phyloP scores from a whole-genome alignment of 805 yeast species.

The Lipomyces kockii region DNA sequence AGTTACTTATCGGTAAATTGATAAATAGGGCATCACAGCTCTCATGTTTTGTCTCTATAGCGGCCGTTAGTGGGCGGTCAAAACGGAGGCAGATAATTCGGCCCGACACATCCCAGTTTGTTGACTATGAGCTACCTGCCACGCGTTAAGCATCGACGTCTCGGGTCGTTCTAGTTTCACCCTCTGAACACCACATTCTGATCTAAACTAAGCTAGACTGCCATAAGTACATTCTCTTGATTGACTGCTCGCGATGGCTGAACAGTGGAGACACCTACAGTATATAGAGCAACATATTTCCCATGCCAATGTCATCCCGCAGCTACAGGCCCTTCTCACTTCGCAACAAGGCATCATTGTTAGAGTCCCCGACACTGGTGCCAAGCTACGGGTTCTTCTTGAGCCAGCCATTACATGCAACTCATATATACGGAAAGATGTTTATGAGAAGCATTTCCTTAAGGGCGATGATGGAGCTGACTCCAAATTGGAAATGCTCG shows the following conservation, averaged over 20 bases:
- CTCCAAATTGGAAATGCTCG: not conserved
- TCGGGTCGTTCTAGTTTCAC: too few species aligned
- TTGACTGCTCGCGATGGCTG: not conserved
- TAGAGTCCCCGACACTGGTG: conserved; percentile 11
- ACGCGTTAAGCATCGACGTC: too few species aligned
- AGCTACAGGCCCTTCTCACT: conserved; percentile 12
- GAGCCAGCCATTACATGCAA: conserved; percentile 22
- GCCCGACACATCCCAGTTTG: too few species aligned
- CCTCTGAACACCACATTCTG: not conserved
- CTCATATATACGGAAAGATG: conserved; percentile 14
- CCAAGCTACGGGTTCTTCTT: conserved; percentile 21
- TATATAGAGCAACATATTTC: not conserved
- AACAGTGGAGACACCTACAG: not conserved
- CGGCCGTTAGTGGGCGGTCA: too few species aligned
- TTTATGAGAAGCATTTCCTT: conserved; percentile 16
- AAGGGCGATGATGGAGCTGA: not conserved
- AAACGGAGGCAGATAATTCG: too few species aligned
- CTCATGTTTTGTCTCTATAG: too few species aligned
- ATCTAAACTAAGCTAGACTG: not conserved
- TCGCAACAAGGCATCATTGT: conserved; percentile 17
- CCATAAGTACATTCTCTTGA: not conserved
- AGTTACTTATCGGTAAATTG: not conserved
- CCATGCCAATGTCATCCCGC: conserved; percentile 27
- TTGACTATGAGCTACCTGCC: too few species aligned
- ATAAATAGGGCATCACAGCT: too few species aligned